Base-by-base conservation (phyloP, 2,329 filamentous ascomycete species). In the Alternaria conjuncta region DNA sequence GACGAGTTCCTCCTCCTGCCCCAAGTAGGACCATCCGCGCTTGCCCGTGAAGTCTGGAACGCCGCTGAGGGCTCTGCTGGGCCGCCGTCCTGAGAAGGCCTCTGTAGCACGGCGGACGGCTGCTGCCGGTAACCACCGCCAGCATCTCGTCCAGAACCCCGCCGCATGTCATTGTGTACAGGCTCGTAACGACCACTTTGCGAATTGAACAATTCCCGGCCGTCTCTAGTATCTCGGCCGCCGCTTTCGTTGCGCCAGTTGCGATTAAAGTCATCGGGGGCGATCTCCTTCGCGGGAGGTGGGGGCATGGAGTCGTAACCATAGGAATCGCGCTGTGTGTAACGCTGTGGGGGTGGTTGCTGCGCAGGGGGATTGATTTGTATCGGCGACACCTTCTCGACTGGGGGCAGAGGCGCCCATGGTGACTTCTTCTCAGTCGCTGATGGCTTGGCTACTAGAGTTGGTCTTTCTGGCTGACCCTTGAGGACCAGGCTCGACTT, bases 171-270 rank as follows among this genome's bases (percentile, higher is more conserved):
- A 56, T 87, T 84, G 4, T 63, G 57, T 28, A 94, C 95, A 15
- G 94, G 94, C 77, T 98, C 95, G 71, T 97, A 97, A 55, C 93
- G 90, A 18, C 95, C 95, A 57, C 93, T 97, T 59, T 96, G 92
- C n/a, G 95, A 97, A 78, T 98, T 97, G 82, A 90, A 98, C 0
- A 98, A 84, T 78, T 98, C 94, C 25, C 66, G 66, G 60, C 92
- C 86, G 65, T 88, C 89, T 32, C 57, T 36, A 60, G 92, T 86
- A 65, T 88, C 89, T 23, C 57, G 57, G 20, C 55, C 51, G 11
- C 86, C 84, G 60, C 87, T 84, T 6, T 89, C 87, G 65, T 97
- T 93, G 73, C 92, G 87, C 90, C 92, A 97, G 32, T 90, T 88
- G 66, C 96, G 88, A 77, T 91, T 96, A 75, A 97, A 98, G 69